Base-by-base conservation (phyloP, 768 basidiomycete species). In the Naganishia randhawae region DNA sequence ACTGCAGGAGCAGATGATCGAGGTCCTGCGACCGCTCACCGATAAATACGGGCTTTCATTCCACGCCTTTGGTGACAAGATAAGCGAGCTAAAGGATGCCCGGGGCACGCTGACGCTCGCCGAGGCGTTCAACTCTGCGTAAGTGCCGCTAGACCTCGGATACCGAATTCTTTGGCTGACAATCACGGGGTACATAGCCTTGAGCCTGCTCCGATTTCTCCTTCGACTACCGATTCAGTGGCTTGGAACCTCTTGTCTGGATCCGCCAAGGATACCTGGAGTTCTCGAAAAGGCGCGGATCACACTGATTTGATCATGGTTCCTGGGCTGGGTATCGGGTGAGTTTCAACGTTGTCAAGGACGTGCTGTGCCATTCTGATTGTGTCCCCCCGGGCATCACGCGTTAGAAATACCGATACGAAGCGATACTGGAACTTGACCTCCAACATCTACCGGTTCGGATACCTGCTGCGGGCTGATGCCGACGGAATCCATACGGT, bases 371-470 rank as follows among this genome's bases (percentile, higher is more conserved):
- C n/a, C n/a, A n/a, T 53, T 39, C 39, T 51, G 35, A n/a, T 25
- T 1, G 17, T 10, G 32, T 41, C 25, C 29, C 17, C 5, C 19
- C 22, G 25, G 51, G 19, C 31, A 1, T 22, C 66, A 50, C 13
- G 39, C 33, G 4, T 14, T 25, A 50, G 27, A 1, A 75, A 75
- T 64, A 77, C 72, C 65, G 76, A 77, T 55, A 77, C 76, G 33
- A 74, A 70, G 66, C 68, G 72, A 42, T 75, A 75, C 71, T 77
- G 77, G 77, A 73, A 73, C 50, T 69, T 79, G 35, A 76, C 78
- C 29, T 41, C 61, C 14, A 76, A 77, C 51, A 75, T 79, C 52
- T 78, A 77, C 62, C 69, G 77, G n/a, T 78, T 73, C 45, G 73
- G 65, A 8, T 33, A 55, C 25, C 37, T 39, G 25, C n/a, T 67